phyloP scores from a whole-genome alignment of 345 rosid genomes.

The Gossypium sturtianum region DNA sequence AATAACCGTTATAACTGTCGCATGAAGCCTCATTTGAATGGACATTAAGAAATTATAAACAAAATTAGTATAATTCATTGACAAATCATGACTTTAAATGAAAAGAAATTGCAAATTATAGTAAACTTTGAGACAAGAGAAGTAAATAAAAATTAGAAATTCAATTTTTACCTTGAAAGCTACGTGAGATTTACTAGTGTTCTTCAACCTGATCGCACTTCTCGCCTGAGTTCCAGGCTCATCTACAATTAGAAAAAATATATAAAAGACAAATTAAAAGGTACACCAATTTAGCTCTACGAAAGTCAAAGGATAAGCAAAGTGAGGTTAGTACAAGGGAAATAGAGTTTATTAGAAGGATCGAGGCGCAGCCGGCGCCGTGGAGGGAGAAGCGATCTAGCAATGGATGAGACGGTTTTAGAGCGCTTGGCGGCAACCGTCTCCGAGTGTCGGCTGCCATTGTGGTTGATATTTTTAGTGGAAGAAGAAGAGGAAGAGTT shows the following conservation, averaged over 20 bases:
- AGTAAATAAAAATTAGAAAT: neutral
- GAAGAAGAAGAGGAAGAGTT: slow-evolving; percentile 53
- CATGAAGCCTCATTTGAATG: neutral
- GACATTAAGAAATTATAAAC: neutral
- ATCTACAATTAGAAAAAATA: slow-evolving; percentile 34
- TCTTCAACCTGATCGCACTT: slow-evolving; percentile 83
- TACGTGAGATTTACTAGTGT: slow-evolving; percentile 80
- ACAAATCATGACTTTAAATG: neutral
- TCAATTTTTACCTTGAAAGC: slow-evolving; percentile 71
- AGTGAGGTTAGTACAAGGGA: slow-evolving; percentile 54
- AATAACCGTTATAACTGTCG: neutral
- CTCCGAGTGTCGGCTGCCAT: slow-evolving; percentile 27
- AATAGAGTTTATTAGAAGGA: slow-evolving; percentile 70
- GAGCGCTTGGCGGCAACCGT: slow-evolving; percentile 31
- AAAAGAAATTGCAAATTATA: neutral
- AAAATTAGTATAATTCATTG: neutral
- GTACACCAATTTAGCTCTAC: neutral
- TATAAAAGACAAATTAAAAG: neutral
- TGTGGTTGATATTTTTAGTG: slow-evolving; percentile 45
- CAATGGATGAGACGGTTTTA: slow-evolving; percentile 61
- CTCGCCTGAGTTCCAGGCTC: slow-evolving; percentile 88
- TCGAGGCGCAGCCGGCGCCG: slow-evolving; percentile 91
- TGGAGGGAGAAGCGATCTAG: slow-evolving; percentile 80
- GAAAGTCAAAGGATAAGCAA: slow-evolving; percentile 28
- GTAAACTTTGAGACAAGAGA: neutral